A percentile compares a stretch with the other conserved stretches of the same genome.
These are phyloP conservation scores for Pythium oligandrum DNA, from an alignment of 352 stramenopile species.

Conservation along the genomic window DNA sequence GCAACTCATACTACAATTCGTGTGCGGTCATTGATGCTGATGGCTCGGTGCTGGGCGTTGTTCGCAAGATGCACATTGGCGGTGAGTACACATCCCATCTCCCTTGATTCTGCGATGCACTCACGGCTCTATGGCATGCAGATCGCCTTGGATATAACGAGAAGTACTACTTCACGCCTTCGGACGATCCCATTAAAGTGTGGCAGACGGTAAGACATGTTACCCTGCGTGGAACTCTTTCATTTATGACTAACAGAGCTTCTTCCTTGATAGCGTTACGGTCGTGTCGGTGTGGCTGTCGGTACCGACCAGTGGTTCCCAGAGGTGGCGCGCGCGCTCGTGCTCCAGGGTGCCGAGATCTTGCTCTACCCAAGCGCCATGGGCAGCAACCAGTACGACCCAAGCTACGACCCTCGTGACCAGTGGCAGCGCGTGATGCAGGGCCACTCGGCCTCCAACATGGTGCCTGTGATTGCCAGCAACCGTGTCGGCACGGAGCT, in stretches of 20 bases:
- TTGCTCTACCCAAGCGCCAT: conserved; percentile 79
- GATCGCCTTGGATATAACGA: conserved; percentile 89
- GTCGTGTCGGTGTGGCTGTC: conserved; percentile 85
- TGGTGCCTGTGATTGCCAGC: conserved; percentile 88
- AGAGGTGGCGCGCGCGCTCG: conserved; percentile 83
- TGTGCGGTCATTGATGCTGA: conserved; percentile 90
- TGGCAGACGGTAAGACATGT: conserved; percentile 69
- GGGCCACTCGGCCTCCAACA: conserved; percentile 85
- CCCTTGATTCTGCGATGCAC: not conserved
- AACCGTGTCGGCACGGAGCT: conserved; percentile 87
- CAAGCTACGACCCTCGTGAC: conserved; percentile 79
- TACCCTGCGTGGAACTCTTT: too few species aligned
- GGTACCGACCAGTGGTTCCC: conserved; percentile 93
- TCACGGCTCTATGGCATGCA: conserved; percentile 4
- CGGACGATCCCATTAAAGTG: conserved; percentile 86
- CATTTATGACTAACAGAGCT: not conserved
- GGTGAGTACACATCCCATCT: conserved; percentile 23
- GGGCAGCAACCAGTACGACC: conserved; percentile 86
- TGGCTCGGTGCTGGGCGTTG: conserved; percentile 73
- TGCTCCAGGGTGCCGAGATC: conserved; percentile 87
- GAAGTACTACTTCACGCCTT: conserved; percentile 92
- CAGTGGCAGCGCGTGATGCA: conserved; percentile 93
- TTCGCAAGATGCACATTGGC: conserved; percentile 90
- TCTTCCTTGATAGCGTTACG: conserved; percentile 52
- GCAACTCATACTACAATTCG: conserved; percentile 92